Base-by-base conservation (phyloP, 164 flowering plant genomes). In the Nymphaea colorata region DNA sequence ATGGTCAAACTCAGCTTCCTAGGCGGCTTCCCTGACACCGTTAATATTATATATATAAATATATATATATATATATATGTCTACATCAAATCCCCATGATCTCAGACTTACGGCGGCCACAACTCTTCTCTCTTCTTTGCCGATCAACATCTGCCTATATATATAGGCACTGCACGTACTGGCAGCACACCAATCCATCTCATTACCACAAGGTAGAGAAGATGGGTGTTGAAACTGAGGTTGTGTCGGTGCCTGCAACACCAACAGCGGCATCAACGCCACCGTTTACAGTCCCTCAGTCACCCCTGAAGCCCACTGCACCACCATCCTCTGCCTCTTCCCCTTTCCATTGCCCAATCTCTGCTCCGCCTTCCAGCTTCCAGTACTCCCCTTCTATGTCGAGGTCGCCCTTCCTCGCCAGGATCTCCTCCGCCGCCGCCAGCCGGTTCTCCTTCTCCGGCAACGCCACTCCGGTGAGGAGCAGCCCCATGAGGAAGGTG, bases 401-500 rank as follows among this genome's bases (percentile, higher is more conserved):
- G 17, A 73, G 75, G 17, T 69, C 73, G 6, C 77, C 80, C 8
- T 71, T 75, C 41, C 73, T 70, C n/a, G 17, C 47, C 16, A 4
- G 60, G 44, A 45, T 3, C 8, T 44, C 61, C 15, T 16, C 61
- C 18, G n/a, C 43, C 25, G 59, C 73, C 64, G 70, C 73, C 3
- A 68, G 63, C 66, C 68, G 79, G 6, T 72, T 82, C 42, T 61
- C 64, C 41, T 51, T 51, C 14, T 51, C 57, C 8, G 14, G 57
- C 57, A 51, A 51, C 14, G 67, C 77, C 64, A 80, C 85, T 2
- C 87, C 90, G 11, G 6, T 80, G 43, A 51, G 57, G 12, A 77
- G 77, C 0, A 86, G 87, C 69, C 88, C 91, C 41, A 72, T 85
- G 81, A 78, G 77, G 64, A 85, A 76, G 74, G 87, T 82, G 15